These are phyloP conservation scores for Azolla pinnata DNA, from an alignment of 75 land plant species.

Conservation along the genomic window DNA sequence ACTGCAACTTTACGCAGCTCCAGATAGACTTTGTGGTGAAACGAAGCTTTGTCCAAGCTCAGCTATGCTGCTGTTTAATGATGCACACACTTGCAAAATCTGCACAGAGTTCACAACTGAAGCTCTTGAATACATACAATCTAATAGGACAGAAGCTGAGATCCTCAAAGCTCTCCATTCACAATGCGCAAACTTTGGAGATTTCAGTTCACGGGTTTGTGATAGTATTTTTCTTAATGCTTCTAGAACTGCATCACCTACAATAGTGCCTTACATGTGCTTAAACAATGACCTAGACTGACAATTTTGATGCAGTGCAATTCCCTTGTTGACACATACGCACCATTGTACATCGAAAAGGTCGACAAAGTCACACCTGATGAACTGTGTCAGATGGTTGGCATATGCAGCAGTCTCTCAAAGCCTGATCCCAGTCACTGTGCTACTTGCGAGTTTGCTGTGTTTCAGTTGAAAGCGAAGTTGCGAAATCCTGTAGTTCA, in stretches of 20 bases:
- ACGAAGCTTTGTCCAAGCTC: constrained; percentile 17
- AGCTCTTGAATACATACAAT: constrained; percentile 16
- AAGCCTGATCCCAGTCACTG: constrained; percentile 14
- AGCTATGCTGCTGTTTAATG: constrained; percentile 1
- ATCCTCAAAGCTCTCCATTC: constrained; percentile 16
- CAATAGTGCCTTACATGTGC: background rate
- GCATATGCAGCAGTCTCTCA: constrained; percentile 10
- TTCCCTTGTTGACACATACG: constrained; percentile 17
- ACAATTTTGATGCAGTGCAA: constrained; percentile 7
- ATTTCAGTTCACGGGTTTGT: constrained; percentile 17
- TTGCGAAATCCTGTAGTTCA: constrained; percentile 21
- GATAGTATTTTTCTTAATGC: background rate
- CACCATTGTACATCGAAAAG: constrained; percentile 16
- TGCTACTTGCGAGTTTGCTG: constrained; percentile 22
- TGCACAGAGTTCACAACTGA: constrained; percentile 18
- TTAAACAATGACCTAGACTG: background rate
- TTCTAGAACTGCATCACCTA: background rate
- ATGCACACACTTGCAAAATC: constrained; percentile 14
- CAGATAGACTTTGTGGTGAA: constrained; percentile 19
- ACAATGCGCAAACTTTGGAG: constrained; percentile 12
- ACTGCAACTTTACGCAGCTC: constrained; percentile 17
- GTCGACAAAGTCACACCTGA: constrained; percentile 15
- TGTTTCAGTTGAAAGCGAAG: constrained; percentile 20
- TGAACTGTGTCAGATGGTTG: constrained; percentile 17
- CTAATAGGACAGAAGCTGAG: constrained; percentile 14